These are phyloP conservation scores for Acacia concinna DNA, from an alignment of 331 rosid genomes.

Conservation along the genomic window DNA sequence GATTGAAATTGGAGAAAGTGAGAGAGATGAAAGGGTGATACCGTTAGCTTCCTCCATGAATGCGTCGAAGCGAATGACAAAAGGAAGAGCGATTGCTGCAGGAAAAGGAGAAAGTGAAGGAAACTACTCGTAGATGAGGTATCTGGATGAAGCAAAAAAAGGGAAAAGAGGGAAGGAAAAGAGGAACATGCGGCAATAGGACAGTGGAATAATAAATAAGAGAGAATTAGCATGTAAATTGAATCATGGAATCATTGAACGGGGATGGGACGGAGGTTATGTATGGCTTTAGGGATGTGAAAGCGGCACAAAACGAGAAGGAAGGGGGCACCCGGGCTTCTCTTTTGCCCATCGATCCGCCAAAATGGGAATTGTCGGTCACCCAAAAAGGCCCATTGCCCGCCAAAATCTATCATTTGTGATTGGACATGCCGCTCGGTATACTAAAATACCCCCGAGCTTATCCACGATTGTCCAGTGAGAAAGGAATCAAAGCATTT, in stretches of 20 bases:
- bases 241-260: too few species aligned
- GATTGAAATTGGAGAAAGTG: not conserved
- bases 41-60: slow-evolving; percentile 50
- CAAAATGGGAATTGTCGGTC: not conserved
- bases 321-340: not conserved
- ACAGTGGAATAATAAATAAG: slow-evolving; percentile 3
- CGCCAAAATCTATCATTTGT: not conserved
- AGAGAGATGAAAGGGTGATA: not conserved
- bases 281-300: not conserved
- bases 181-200: slow-evolving; percentile 8
- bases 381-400: not conserved
- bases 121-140: not conserved
- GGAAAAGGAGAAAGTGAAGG: not conserved
- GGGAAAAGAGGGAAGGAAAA: not conserved
- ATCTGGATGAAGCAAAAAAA: slow-evolving; percentile 1
- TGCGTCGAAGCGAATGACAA: not conserved
- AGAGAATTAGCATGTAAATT: not conserved
- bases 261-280: not conserved
- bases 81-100: not conserved
- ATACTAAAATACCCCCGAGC: too few species aligned
- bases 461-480: too few species aligned
- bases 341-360: not conserved
- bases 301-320: not conserved
- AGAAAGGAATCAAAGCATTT: not conserved
- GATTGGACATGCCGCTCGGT: not conserved